Conservation (phyloP, 805 yeast genomes). For the Monosporozyma aerobia region DNA sequence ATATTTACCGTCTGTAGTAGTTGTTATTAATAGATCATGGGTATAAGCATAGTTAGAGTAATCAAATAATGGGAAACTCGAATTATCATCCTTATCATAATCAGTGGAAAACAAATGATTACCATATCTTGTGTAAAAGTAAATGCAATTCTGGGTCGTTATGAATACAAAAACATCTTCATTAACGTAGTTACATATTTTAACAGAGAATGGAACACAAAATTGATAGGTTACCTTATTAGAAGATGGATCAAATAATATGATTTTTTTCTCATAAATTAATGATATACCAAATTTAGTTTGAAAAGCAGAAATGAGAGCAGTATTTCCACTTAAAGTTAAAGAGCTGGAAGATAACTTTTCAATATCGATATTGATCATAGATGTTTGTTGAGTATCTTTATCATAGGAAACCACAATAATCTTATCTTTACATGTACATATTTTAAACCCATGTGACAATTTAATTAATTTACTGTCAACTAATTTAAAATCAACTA, state of each 20-base stretch:
- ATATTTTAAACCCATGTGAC: slow-evolving; percentile 13
- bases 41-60: slow-evolving; percentile 14
- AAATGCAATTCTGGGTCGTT: slow-evolving; percentile 15
- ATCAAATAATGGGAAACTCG: slow-evolving; percentile 5
- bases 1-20: slow-evolving; percentile 16
- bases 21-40: slow-evolving; percentile 12
- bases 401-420: slow-evolving; percentile 14
- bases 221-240: slow-evolving; percentile 10
- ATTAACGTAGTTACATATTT: slow-evolving; percentile 16
- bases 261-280: slow-evolving; percentile 10
- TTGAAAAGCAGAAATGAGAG: slow-evolving; percentile 9
- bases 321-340: slow-evolving; percentile 5
- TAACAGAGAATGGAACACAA: slow-evolving; percentile 9
- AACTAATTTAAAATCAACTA: slow-evolving; percentile 21
- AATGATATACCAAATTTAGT: slow-evolving; percentile 9
- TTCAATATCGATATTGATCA: slow-evolving; percentile 13
- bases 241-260: slow-evolving; percentile 13
- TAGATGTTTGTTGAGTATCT: neutral
- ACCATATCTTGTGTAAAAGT: slow-evolving; percentile 21
- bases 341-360: slow-evolving; percentile 8
- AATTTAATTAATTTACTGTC: slow-evolving; percentile 19
- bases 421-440: slow-evolving; percentile 12
- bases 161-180: slow-evolving; percentile 16
- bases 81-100: slow-evolving; percentile 10
- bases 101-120: slow-evolving; percentile 21